phyloP scores from a whole-genome alignment of 805 yeast genomes.

The Blastobotrys mokoenaii region DNA sequence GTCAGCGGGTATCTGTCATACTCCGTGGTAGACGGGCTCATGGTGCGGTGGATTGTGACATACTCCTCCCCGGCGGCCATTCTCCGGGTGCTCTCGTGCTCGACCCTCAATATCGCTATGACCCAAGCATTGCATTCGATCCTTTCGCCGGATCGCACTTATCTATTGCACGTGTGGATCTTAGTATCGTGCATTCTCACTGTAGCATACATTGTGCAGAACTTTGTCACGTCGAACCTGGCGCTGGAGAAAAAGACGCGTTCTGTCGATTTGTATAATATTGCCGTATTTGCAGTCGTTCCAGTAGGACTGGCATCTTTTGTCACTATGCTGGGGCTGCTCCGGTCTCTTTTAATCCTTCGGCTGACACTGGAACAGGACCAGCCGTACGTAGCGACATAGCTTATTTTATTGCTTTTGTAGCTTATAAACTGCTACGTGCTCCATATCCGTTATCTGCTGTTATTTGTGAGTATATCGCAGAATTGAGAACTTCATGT shows the following conservation, averaged over 20 bases:
- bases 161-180: conserved; percentile 85
- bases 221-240: conserved; percentile 67
- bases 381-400: too few species aligned
- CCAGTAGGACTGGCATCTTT: conserved; percentile 95
- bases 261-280: conserved; percentile 77
- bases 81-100: conserved; percentile 75
- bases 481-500: too few species aligned
- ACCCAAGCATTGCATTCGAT: conserved; percentile 61
- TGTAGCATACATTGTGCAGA: conserved; percentile 71
- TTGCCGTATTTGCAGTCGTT: conserved; percentile 94
- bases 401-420: too few species aligned
- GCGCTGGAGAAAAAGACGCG: conserved; percentile 40
- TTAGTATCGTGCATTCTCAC: conserved; percentile 80
- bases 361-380: conserved; percentile 49
- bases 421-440: too few species aligned
- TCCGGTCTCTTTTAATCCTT: conserved; percentile 66
- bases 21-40: conserved; percentile 77
- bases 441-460: too few species aligned
- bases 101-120: conserved; percentile 59
- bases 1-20: conserved; percentile 81
- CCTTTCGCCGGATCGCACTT: conserved; percentile 61
- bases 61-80: conserved; percentile 86
- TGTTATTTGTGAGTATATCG: too few species aligned
- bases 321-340: conserved; percentile 76
- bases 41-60: conserved; percentile 86